A percentile compares a stretch with the other conserved stretches of the same genome.
Evolutionary conservation across 2,329 filamentous ascomycete genomes (phyloP).

Genomic region (Clarireedia hainanense): DNA sequence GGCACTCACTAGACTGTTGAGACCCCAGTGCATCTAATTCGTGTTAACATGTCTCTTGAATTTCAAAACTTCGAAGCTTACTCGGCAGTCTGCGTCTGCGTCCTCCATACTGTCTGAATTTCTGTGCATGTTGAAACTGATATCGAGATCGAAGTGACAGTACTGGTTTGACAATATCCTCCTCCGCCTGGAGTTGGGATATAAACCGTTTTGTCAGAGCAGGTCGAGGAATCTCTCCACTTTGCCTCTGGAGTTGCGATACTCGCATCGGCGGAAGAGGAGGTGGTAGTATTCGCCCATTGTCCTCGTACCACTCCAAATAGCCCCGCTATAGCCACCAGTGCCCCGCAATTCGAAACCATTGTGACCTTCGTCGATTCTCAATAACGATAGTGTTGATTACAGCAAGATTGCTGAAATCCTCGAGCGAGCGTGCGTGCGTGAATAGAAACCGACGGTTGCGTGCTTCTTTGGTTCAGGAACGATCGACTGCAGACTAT

Average conservation of each 20-base stretch:
- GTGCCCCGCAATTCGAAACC: neutral
- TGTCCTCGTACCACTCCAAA: constrained; percentile 14
- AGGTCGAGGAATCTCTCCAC: neutral
- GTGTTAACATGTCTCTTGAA: neutral
- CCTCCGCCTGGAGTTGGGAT: neutral
- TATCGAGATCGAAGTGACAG: constrained; percentile 2
- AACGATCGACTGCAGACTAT: constrained; percentile 10
- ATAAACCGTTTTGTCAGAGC: neutral
- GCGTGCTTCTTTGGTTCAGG: constrained; percentile 16
- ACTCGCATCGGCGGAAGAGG: neutral
- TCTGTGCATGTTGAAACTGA: neutral
- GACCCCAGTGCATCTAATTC: neutral
- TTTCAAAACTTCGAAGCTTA: neutral
- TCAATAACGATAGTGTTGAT: constrained; percentile 19
- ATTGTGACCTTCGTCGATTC: constrained; percentile 13
- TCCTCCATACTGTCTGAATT: neutral
- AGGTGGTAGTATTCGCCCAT: constrained; percentile 5
- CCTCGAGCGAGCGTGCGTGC: constrained; percentile 18
- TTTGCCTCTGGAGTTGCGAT: neutral
- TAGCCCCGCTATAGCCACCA: constrained; percentile 13
- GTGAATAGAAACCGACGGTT: constrained; percentile 13
- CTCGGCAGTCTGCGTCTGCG: neutral
- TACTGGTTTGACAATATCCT: constrained; percentile 13
- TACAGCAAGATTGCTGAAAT: constrained; percentile 17
- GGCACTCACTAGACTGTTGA: neutral